These are phyloP conservation scores for Fusarium odoratissimum DNA, from an alignment of 2,329 filamentous ascomycete species.

Conservation along the genomic window DNA sequence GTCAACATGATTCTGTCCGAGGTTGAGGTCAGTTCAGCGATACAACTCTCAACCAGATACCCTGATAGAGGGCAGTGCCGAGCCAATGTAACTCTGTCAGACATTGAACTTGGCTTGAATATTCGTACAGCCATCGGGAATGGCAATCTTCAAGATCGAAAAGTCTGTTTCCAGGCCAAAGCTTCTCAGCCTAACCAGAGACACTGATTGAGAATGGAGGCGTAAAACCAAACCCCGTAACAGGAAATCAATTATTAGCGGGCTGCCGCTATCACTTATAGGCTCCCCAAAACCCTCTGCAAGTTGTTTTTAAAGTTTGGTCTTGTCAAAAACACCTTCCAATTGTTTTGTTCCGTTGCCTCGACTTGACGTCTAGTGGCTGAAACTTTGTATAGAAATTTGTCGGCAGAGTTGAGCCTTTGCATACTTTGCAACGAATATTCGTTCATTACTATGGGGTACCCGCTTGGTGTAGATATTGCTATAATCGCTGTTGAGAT, in stretches of 20 bases:
- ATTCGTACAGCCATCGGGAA: background rate
- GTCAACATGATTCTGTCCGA: background rate
- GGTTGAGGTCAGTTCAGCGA: background rate
- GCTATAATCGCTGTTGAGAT: background rate
- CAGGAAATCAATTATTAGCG: background rate
- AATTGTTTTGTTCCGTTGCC: constrained; percentile 4
- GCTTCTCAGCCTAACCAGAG: background rate
- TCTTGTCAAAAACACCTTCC: background rate
- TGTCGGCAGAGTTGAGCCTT: background rate
- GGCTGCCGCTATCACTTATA: background rate
- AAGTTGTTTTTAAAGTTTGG: constrained; percentile 7
- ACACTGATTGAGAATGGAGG: constrained; percentile 21
- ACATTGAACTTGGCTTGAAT: background rate
- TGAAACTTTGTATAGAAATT: constrained; percentile 11
- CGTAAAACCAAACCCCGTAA: background rate
- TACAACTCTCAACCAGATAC: background rate
- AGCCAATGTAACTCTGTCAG: background rate
- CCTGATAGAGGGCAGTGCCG: background rate
- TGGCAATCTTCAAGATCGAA: background rate
- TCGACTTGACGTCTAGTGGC: constrained; percentile 17
- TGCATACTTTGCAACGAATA: background rate
- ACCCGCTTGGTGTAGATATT: background rate
- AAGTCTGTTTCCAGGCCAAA: background rate
- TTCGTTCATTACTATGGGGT: background rate
- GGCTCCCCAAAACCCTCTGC: background rate